These are phyloP conservation scores for Cercis canadensis DNA, from an alignment of 306 rosid species.

Conservation along the genomic window DNA sequence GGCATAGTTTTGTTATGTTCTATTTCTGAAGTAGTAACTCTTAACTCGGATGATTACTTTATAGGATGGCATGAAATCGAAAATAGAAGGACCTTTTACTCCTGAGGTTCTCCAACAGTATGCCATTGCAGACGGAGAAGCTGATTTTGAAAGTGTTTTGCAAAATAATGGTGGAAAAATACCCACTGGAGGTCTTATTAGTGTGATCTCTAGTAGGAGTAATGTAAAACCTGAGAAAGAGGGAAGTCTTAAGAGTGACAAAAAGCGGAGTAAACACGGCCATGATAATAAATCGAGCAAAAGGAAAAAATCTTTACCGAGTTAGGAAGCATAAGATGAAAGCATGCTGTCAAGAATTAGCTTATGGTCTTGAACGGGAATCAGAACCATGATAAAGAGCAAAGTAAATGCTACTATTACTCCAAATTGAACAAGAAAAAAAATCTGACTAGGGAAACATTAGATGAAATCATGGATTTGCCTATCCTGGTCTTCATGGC, in stretches of 20 bases:
- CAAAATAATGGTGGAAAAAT: constrained; percentile 57
- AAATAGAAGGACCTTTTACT: constrained; percentile 48
- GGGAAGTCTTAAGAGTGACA: constrained; percentile 53
- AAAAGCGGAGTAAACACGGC: constrained; percentile 51
- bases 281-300: constrained; percentile 54
- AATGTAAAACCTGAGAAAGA: constrained; percentile 45
- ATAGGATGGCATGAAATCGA: constrained; percentile 66
- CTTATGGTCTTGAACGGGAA: constrained; percentile 4
- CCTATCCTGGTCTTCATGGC: too few relatives aligned
- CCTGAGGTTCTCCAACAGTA: constrained; percentile 61
- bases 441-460: too few relatives aligned
- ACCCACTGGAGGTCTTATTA: constrained; percentile 62
- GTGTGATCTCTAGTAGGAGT: constrained; percentile 58
- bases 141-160: constrained; percentile 54
- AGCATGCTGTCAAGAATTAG: background rate
- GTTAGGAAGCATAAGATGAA: constrained; percentile 13
- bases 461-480: too few relatives aligned
- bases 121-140: constrained; percentile 62
- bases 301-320: constrained; percentile 48
- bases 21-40: constrained; percentile 1
- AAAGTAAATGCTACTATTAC: background rate
- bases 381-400: constrained; percentile 7
- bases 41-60: constrained; percentile 29
- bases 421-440: too few relatives aligned
- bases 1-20: background rate